Conservation (phyloP, 129 eudicot species). For the Tagetes erecta region DNA sequence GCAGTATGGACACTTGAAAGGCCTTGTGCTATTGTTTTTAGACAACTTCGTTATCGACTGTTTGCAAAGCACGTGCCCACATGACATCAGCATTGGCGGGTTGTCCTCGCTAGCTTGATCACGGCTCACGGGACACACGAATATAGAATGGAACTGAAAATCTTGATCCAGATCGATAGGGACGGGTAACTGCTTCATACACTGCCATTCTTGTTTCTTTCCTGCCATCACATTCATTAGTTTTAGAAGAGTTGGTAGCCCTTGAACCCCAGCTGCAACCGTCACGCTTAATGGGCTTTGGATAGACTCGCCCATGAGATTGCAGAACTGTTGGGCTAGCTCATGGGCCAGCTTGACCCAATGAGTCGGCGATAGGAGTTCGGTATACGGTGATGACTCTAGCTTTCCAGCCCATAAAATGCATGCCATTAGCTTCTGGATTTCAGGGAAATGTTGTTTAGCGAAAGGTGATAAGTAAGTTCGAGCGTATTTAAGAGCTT, state of each 20-base stretch:
- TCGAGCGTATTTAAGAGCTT: slow-evolving; percentile 70
- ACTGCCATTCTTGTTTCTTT: slow-evolving; percentile 79
- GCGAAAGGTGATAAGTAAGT: slow-evolving; percentile 58
- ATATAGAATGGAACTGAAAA: slow-evolving; percentile 82
- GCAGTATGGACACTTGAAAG: slow-evolving; percentile 85
- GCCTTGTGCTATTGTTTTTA: slow-evolving; percentile 75
- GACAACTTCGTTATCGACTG: slow-evolving; percentile 80
- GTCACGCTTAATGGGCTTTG: slow-evolving; percentile 77
- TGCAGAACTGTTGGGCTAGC: slow-evolving; percentile 41
- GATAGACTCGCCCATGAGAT: slow-evolving; percentile 41
- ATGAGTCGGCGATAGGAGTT: slow-evolving; percentile 54
- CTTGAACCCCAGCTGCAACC: slow-evolving; percentile 81
- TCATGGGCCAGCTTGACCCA: slow-evolving; percentile 74
- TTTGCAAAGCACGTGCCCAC: slow-evolving; percentile 92
- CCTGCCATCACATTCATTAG: slow-evolving; percentile 90
- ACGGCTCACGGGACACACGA: slow-evolving; percentile 94
- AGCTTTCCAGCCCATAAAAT: slow-evolving; percentile 84
- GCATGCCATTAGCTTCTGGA: slow-evolving; percentile 85
- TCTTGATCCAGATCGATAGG: slow-evolving; percentile 74
- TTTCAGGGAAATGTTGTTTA: slow-evolving; percentile 53
- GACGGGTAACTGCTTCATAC: slow-evolving; percentile 88
- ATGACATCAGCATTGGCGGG: slow-evolving; percentile 87
- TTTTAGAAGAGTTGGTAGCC: slow-evolving; percentile 84
- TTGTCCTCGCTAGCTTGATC: slow-evolving; percentile 95
- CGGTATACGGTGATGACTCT: slow-evolving; percentile 76